Evolutionary conservation across 2,329 filamentous ascomycete species (phyloP), one percentile per base, ranked within the genome.

Genomic region (Sclerotinia spermophila): DNA sequence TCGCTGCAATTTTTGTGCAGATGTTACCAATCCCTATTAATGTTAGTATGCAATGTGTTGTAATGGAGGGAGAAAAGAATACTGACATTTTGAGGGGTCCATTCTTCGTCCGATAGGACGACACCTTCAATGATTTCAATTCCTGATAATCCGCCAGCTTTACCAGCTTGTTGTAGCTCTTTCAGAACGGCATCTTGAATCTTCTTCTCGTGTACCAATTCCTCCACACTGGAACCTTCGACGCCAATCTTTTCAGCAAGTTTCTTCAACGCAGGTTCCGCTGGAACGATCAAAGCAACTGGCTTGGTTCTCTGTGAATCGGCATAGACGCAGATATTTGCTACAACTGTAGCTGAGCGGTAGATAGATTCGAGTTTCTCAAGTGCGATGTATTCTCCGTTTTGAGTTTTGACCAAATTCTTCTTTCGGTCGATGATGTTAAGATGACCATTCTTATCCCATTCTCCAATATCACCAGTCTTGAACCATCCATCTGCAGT

Each of bases 281-380:
- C 89, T 68, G 89, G 86, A 75, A 88, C 85, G 72, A 97, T 90
- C 76, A 97, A 87, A 48, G 94, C 94, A 71, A 97, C 86, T 11
- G 94, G 93, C 78, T 92, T 92, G 73, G 88, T 85, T 80, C 93
- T 88, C 75, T 91, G 87, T 74, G 87, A 82, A 71, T 93, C 91
- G 56, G 93, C 94, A 78, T 96, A 92, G 56, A 97, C 86, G 84
- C 96, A 96, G 79, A 97, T 89, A 82, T 97, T 97, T 72, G 87
- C 87, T 30, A 97, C 93, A 15, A 91, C 87, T n/a, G 88, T 86
- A 15, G 87, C 88, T 60, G 92, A 90, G 73, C 94, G 90, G 83
- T 97, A 98, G 69, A 97, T 86, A 4, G 94, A 92, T 83, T 98
- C 95, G 72, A 98, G 89, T 84, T 94, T 97, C 84, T 98, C 95